Evolutionary conservation across 306 rosid genomes (phyloP).

Genomic region (Trichosanthes truncata): DNA sequence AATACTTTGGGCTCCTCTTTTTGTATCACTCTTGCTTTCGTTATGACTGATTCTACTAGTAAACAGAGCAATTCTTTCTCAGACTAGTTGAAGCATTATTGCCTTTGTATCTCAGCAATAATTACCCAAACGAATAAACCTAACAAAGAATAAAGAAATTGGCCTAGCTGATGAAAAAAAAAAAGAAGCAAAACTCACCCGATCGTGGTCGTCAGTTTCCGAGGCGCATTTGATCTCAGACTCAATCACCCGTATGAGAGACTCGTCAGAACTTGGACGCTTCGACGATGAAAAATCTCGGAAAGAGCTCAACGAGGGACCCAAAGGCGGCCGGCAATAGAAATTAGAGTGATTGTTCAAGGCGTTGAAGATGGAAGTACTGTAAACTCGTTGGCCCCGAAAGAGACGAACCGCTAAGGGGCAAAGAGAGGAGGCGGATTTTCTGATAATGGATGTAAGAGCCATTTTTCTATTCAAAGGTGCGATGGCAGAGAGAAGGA

Average conservation of each 20-base stretch:
- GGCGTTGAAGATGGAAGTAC: conserved; percentile 21
- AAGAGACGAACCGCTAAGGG: conserved; percentile 32
- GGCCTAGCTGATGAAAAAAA: not conserved
- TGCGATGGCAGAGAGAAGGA: not conserved
- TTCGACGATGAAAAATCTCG: conserved; percentile 41
- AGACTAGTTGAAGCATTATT: not conserved
- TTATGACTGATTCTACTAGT: not conserved
- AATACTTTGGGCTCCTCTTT: too few species aligned
- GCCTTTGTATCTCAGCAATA: not conserved
- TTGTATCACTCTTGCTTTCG: not conserved
- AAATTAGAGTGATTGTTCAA: conserved; percentile 22
- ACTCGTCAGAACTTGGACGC: conserved; percentile 40
- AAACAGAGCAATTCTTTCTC: not conserved
- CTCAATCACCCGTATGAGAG: conserved; percentile 47
- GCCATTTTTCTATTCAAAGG: conserved; percentile 35
- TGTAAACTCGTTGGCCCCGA: conserved; percentile 26
- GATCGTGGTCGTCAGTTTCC: conserved; percentile 42
- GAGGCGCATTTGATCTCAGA: conserved; percentile 54
- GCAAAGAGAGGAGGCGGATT: conserved; percentile 41
- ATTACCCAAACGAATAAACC: not conserved
- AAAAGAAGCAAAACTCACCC: conserved; percentile 25
- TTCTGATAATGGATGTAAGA: conserved; percentile 51
- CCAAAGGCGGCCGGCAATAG: not conserved
- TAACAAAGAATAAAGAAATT: not conserved
- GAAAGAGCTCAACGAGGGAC: conserved; percentile 19